Conservation (phyloP, 2,329 filamentous ascomycete species). For the Fusarium piperis region DNA sequence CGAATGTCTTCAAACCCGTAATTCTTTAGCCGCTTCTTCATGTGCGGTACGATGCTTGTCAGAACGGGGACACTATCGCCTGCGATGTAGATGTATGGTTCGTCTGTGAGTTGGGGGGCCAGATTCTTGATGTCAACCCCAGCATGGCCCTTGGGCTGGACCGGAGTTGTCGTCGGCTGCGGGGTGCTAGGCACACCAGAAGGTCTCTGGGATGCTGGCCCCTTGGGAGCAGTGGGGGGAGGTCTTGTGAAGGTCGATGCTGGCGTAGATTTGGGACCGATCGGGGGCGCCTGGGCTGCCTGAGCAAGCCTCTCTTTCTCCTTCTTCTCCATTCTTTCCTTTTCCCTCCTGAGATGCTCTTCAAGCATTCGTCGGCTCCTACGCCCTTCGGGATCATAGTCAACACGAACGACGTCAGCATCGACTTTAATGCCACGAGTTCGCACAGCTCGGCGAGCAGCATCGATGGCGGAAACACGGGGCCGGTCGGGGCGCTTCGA, state of each 20-base stretch:
- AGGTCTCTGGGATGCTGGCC: conserved; percentile 71
- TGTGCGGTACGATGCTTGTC: conserved; percentile 83
- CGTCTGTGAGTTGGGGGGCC: conserved; percentile 74
- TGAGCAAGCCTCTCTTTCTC: conserved; percentile 50
- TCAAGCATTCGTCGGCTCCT: conserved; percentile 84
- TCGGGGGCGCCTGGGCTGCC: conserved; percentile 48
- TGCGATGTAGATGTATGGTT: conserved; percentile 93
- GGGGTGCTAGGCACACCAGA: conserved; percentile 40
- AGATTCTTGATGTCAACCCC: conserved; percentile 74
- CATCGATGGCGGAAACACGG: conserved; percentile 75
- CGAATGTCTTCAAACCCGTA: conserved; percentile 85
- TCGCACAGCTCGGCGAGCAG: conserved; percentile 82
- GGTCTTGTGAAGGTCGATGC: conserved; percentile 54
- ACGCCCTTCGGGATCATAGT: conserved; percentile 88
- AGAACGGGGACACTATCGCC: conserved; percentile 88
- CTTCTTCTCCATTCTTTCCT: conserved; percentile 70
- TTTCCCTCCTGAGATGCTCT: conserved; percentile 74
- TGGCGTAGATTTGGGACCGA: conserved; percentile 49
- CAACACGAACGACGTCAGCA: conserved; percentile 78
- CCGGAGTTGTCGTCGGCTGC: conserved; percentile 46
- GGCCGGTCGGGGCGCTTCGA: conserved; percentile 56
- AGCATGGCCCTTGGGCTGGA: conserved; percentile 49
- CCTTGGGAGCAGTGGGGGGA: conserved; percentile 87
- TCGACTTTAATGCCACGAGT: conserved; percentile 84
- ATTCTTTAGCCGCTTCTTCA: conserved; percentile 88